These are phyloP conservation scores for Erysimum cheiri DNA, from an alignment of 441 rosid genomes.

Conservation along the genomic window DNA sequence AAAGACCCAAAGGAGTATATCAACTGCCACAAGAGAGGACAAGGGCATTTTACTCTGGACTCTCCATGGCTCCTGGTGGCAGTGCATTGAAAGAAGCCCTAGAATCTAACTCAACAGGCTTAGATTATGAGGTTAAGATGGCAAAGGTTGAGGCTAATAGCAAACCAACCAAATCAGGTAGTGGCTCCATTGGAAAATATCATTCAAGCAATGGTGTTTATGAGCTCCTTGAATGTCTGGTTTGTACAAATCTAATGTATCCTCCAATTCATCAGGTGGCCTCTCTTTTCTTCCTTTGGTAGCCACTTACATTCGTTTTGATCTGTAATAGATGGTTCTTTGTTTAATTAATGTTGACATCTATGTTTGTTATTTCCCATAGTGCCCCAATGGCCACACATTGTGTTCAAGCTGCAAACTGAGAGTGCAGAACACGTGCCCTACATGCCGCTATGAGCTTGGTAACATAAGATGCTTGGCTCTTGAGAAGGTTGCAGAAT, in stretches of 20 bases:
- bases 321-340: background rate
- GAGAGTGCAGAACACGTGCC: constrained; percentile 76
- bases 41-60: constrained; percentile 19
- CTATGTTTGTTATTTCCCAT: constrained; percentile 20
- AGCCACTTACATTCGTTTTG: background rate
- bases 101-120: constrained; percentile 52
- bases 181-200: constrained; percentile 52
- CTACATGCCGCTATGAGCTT: constrained; percentile 80
- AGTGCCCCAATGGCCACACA: constrained; percentile 94
- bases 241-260: constrained; percentile 77
- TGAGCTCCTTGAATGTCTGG: constrained; percentile 82
- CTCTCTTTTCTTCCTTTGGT: constrained; percentile 9
- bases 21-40: constrained; percentile 19
- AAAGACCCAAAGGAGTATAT: constrained; percentile 23
- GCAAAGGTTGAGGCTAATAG: constrained; percentile 51
- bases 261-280: constrained; percentile 95
- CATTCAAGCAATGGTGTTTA: constrained; percentile 67
- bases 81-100: constrained; percentile 57
- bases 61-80: constrained; percentile 67
- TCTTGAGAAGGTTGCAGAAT: constrained; percentile 79
- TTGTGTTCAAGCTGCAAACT: constrained; percentile 75
- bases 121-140: constrained; percentile 58
- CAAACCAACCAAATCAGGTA: constrained; percentile 56
- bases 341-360: background rate
- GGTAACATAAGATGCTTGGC: constrained; percentile 90